phyloP scores from a whole-genome alignment of 2,329 filamentous ascomycete genomes.

The Colletotrichum kahawae region DNA sequence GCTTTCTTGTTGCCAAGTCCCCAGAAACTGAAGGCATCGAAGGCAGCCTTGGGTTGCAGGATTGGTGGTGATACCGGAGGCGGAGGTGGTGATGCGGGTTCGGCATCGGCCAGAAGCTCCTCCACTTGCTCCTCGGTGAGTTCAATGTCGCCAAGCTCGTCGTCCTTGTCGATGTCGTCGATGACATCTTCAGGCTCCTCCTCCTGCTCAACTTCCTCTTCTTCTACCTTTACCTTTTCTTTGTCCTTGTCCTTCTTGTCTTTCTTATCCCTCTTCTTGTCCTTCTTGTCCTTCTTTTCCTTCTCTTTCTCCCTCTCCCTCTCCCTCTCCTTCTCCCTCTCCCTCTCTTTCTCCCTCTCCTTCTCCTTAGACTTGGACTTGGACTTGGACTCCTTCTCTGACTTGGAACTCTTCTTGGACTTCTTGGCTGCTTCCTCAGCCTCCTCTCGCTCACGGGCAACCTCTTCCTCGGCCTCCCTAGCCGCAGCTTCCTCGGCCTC shows the following conservation, averaged over 20 bases:
- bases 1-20: slow-evolving; percentile 53
- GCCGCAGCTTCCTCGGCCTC: slow-evolving; percentile 42
- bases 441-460: slow-evolving; percentile 30
- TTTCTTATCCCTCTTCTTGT: slow-evolving; percentile 31
- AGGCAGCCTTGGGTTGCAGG: slow-evolving; percentile 32
- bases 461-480: slow-evolving; percentile 28
- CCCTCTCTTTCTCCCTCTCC: slow-evolving; percentile 35
- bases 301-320: slow-evolving; percentile 33
- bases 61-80: slow-evolving; percentile 2
- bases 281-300: slow-evolving; percentile 31
- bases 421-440: slow-evolving; percentile 41
- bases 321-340: slow-evolving; percentile 24
- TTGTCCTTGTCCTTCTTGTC: slow-evolving; percentile 31
- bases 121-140: slow-evolving; percentile 47
- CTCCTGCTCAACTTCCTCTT: slow-evolving; percentile 3
- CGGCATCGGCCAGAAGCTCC: slow-evolving; percentile 39
- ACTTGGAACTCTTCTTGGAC: slow-evolving; percentile 45
- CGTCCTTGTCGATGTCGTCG: slow-evolving; percentile 18
- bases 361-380: slow-evolving; percentile 38
- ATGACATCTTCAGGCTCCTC: slow-evolving; percentile 22
- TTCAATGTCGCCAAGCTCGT: slow-evolving; percentile 29
- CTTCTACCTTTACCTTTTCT: slow-evolving; percentile 4
- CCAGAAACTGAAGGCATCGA: slow-evolving; percentile 63
- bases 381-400: slow-evolving; percentile 37
- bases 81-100: neutral